Conservation (phyloP, 257 asterid species). For the Eucommia ulmoides region DNA sequence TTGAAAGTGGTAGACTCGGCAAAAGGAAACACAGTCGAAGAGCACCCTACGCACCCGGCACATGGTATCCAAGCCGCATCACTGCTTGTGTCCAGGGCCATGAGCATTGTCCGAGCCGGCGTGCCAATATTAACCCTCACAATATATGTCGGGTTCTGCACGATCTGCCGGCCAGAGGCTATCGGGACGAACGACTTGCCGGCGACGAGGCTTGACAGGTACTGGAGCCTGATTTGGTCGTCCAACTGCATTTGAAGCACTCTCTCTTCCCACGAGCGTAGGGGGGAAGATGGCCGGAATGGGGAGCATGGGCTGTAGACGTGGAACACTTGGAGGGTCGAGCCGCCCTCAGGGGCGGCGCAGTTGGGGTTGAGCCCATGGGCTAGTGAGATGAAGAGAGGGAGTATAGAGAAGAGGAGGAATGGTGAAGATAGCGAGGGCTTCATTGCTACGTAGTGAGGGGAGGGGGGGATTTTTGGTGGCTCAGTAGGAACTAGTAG, state of each 20-base stretch:
- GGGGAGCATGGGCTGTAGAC: constrained; percentile 64
- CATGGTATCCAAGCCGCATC: constrained; percentile 85
- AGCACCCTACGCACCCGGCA: constrained; percentile 58
- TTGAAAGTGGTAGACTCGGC: no score
- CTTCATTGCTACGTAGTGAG: constrained; percentile 5
- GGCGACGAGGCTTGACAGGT: constrained; percentile 52
- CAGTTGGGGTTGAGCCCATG: constrained; percentile 25
- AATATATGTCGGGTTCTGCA: constrained; percentile 66
- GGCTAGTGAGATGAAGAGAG: constrained; percentile 17
- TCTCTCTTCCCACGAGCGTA: constrained; percentile 52
- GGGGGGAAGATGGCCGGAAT: constrained; percentile 20
- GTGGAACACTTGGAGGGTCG: constrained; percentile 52
- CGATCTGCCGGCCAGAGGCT: constrained; percentile 56
- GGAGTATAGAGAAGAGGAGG: constrained; percentile 15
- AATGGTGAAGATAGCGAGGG: constrained; percentile 1
- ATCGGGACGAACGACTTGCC: no score
- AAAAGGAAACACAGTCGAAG: constrained; percentile 26
- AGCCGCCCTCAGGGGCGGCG: constrained; percentile 19
- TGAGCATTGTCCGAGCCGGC: constrained; percentile 48
- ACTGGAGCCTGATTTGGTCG: constrained; percentile 46
- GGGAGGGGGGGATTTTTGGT: not conserved
- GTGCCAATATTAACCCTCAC: constrained; percentile 61
- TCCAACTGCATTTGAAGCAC: constrained; percentile 62
- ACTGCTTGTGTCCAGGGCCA: constrained; percentile 76
- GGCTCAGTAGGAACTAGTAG: not conserved